Base-by-base conservation (phyloP, 2,329 filamentous ascomycete genomes). In the Colletotrichum sojae region DNA sequence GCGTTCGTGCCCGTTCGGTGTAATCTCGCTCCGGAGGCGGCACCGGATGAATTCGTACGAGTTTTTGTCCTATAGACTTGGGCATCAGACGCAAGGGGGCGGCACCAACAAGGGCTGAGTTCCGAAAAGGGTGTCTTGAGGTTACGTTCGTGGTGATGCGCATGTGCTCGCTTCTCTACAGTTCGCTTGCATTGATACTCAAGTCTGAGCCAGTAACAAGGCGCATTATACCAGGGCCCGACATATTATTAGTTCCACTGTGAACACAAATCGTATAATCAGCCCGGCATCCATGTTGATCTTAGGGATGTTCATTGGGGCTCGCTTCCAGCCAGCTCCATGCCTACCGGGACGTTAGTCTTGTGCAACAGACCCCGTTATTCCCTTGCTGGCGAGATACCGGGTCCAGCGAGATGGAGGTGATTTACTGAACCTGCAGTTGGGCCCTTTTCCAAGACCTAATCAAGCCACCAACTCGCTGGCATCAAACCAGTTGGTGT, bases 181-280 rank as follows among this genome's bases (percentile, higher is more conserved):
- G 2, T 12, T 6, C 10, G 31, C 22, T 4, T 25, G 22, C 22
- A 25, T 25, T 25, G 22, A 25, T 25, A 25, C 22, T 25, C 22
- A 25, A 25, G 22, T 25, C 22, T 10, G 31, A 2, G 31, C 9
- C 31, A 36, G 31, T 36, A 6, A 36, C 8, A 36, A 36, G 2
- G 10, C 2, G 10, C 3, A 36, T 2, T 36, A 36, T 10, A 9
- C 31, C 31, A 36, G 31, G 40, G 12, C 16, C 49, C 25, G 16
- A 2, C n/a, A 49, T 39, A 36, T 22, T 39, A 36, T 22, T 25
- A 59, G 56, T 36, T 20, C 56, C 55, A 58, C 25, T 18, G 27
- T 13, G 56, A 25, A 25, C 15, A 39, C 43, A 27, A 45, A 20
- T 31, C 43, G 25, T 12, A 48, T 48, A n/a, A 20, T 25, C n/a